Conservation (phyloP, 2,329 filamentous ascomycete genomes). For the Fusarium virguliforme region DNA sequence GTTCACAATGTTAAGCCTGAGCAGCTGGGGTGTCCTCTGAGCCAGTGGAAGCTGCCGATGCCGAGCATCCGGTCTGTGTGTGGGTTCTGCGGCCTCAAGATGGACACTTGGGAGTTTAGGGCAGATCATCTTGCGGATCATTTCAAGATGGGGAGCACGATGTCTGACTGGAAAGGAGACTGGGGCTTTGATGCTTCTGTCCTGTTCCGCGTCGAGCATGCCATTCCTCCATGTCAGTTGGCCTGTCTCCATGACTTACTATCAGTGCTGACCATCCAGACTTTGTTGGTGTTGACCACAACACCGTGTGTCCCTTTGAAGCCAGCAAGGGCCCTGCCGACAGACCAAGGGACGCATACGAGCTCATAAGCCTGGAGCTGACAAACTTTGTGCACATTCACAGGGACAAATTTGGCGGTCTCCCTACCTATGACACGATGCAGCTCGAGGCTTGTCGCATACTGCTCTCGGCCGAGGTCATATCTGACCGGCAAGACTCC, state of each 20-base stretch:
- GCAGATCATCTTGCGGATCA: not conserved
- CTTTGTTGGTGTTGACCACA: not conserved
- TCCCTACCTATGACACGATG: constrained; percentile 12
- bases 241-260: too few species aligned
- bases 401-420: not conserved
- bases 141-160: not conserved
- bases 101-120: not conserved
- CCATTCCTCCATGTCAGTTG: not conserved
- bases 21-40: not conserved
- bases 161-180: constrained; percentile 8
- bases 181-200: constrained; percentile 7
- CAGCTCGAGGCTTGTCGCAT: constrained; percentile 5
- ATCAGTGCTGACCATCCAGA: not conserved
- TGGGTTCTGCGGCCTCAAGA: not conserved
- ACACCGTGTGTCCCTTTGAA: not conserved
- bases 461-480: not conserved
- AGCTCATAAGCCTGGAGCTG: not conserved
- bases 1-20: not conserved
- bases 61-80: not conserved
- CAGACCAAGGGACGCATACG: not conserved
- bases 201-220: constrained; percentile 4
- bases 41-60: constrained; percentile 4
- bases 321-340: not conserved
- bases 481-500: not conserved
- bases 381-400: not conserved